phyloP scores from a whole-genome alignment of 169 alveolate genomes.

The Theileria orientalis region DNA sequence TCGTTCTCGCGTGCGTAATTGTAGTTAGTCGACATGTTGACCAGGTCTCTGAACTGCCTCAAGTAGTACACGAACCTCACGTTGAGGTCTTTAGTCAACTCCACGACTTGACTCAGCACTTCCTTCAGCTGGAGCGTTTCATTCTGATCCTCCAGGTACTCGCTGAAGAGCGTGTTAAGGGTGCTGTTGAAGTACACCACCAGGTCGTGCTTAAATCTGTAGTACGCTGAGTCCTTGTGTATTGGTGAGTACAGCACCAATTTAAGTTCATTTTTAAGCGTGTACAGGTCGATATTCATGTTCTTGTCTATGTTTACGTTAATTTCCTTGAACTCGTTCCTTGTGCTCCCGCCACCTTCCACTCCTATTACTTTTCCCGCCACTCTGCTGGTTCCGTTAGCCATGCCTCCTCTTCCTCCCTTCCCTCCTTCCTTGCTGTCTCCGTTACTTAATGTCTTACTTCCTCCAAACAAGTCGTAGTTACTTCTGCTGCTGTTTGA shows the following conservation, averaged over 20 bases:
- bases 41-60: neutral
- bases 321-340: neutral
- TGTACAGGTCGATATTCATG: neutral
- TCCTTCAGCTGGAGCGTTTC: slow-evolving; percentile 5
- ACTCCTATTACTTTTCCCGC: too few species aligned
- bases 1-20: neutral
- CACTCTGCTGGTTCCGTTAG: neutral
- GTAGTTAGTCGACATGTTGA: neutral
- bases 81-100: neutral
- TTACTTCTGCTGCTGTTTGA: neutral
- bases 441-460: too few species aligned
- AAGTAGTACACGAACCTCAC: neutral
- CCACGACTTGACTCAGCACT: neutral
- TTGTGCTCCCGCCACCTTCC: neutral
- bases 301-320: neutral
- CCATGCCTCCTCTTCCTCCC: neutral
- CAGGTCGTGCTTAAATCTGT: slow-evolving; percentile 6
- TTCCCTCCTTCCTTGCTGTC: too few species aligned
- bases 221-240: neutral
- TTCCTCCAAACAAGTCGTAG: neutral
- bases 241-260: slow-evolving; percentile 5
- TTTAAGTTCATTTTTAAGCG: neutral
- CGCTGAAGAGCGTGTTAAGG: neutral
- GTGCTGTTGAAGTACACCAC: neutral
- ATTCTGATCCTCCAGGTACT: neutral